phyloP scores from a whole-genome alignment of 1,284 basidiomycete genomes.

The Boletellus sp. region DNA sequence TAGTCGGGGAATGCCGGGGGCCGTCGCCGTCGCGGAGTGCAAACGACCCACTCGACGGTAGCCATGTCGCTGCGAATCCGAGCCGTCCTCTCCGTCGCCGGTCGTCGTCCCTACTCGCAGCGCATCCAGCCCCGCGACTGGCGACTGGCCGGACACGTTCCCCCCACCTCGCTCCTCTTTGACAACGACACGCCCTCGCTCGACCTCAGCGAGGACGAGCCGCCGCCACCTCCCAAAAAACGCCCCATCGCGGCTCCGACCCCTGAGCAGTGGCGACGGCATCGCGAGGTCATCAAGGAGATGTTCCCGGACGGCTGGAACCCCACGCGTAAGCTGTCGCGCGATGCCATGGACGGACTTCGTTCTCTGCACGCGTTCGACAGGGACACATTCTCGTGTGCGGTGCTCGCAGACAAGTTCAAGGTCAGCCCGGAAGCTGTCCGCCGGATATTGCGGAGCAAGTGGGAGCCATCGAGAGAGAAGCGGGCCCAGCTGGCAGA shows the following conservation, averaged over 20 bases:
- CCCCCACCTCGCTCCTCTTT: constrained; percentile 52
- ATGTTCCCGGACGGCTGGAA: constrained; percentile 78
- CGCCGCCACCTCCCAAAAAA: constrained; percentile 38
- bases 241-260: constrained; percentile 44
- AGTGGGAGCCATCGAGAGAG: constrained; percentile 67
- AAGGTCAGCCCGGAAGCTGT: constrained; percentile 85
- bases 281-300: constrained; percentile 56
- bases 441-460: constrained; percentile 77
- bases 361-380: constrained; percentile 71
- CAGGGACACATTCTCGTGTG: constrained; percentile 66
- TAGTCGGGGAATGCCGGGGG: constrained; percentile 26
- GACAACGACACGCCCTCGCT: constrained; percentile 34
- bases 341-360: constrained; percentile 86
- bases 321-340: constrained; percentile 84
- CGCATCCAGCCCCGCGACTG: constrained; percentile 38
- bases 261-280: constrained; percentile 49
- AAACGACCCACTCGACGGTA: not conserved
- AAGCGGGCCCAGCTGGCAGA: constrained; percentile 51
- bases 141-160: constrained; percentile 46
- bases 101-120: constrained; percentile 28
- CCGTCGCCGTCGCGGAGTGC: constrained; percentile 23
- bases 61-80: constrained; percentile 19
- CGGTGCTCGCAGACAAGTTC: constrained; percentile 75
- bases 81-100: constrained; percentile 7
- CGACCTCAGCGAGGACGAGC: constrained; percentile 53